Conservation (phyloP, 257 asterid species). For the Primulina huaijiensis region DNA sequence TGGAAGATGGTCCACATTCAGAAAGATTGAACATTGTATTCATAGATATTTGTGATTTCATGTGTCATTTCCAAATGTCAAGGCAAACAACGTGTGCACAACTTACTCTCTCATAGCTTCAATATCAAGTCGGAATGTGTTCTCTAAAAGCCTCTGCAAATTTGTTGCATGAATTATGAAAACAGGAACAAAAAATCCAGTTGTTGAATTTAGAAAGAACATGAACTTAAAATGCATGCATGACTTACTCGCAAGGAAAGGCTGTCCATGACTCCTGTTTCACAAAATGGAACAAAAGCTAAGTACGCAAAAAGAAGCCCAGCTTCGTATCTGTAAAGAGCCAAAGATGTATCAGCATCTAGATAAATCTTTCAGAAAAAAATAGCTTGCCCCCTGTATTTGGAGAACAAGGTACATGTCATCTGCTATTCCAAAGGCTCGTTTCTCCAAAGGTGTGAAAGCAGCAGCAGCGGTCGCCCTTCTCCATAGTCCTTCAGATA, state of each 20-base stretch:
- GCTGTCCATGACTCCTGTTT: conserved; percentile 81
- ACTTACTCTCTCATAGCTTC: conserved; percentile 87
- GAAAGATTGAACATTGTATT: not conserved
- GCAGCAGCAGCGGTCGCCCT: conserved; percentile 85
- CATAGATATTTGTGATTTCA: not conserved
- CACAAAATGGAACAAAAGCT: conserved; percentile 84
- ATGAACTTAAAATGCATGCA: conserved; percentile 7
- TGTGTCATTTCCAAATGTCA: not conserved
- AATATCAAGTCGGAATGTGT: conserved; percentile 79
- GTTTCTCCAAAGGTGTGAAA: conserved; percentile 67
- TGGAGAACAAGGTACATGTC: conserved; percentile 56
- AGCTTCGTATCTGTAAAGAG: conserved; percentile 77
- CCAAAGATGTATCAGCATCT: conserved; percentile 6
- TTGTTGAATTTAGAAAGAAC: conserved; percentile 14
- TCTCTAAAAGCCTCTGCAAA: conserved; percentile 86
- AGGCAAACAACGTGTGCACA: conserved; percentile 11
- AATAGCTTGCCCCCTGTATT: not conserved
- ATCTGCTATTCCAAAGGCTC: conserved; percentile 90
- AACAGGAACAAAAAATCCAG: not conserved
- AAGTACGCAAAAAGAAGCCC: conserved; percentile 80
- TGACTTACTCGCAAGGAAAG: conserved; percentile 70
- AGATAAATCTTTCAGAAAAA: conserved; percentile 11
- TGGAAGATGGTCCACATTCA: no score
- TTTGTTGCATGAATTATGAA: conserved; percentile 16
- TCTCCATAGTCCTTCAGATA: conserved; percentile 83